A percentile compares a stretch with the other conserved stretches of the same genome.
Conservation (phyloP, 768 basidiomycete genomes). For the Ramaria sp. region DNA sequence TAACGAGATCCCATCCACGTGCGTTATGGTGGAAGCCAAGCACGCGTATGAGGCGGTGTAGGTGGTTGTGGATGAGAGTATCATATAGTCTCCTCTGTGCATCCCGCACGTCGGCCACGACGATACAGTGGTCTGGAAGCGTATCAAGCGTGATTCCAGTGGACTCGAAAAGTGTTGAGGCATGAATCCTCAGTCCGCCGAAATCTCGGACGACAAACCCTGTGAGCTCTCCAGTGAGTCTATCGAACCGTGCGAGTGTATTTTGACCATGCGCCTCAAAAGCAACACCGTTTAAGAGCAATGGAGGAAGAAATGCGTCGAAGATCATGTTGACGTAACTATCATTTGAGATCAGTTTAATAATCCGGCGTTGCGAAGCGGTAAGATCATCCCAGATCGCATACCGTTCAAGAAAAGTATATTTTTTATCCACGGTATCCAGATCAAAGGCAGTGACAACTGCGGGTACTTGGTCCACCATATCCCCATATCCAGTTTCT, state of each 20-base stretch:
- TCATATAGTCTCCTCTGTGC: conserved; percentile 49
- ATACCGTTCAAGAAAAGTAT: conserved; percentile 36
- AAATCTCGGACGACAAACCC: conserved; percentile 49
- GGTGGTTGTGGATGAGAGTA: conserved; percentile 48
- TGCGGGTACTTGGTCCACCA: conserved; percentile 27
- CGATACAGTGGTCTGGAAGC: conserved; percentile 42
- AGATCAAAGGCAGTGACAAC: conserved; percentile 36
- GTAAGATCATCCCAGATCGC: conserved; percentile 1
- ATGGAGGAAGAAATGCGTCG: conserved; percentile 38
- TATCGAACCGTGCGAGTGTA: conserved; percentile 36
- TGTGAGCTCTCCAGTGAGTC: conserved; percentile 27
- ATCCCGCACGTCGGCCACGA: conserved; percentile 35
- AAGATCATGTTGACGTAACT: conserved; percentile 44
- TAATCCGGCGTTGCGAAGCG: neutral
- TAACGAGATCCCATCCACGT: conserved; percentile 38
- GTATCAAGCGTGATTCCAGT: conserved; percentile 33
- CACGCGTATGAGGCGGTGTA: conserved; percentile 44
- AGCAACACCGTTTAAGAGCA: conserved; percentile 44
- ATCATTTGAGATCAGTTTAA: neutral
- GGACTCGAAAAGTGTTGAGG: conserved; percentile 33
- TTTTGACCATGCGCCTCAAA: conserved; percentile 57
- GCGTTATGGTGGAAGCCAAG: conserved; percentile 43
- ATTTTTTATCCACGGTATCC: conserved; percentile 34
- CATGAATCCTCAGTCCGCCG: conserved; percentile 46
- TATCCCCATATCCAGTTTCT: conserved; percentile 37